Percentiles rank a stretch among this genome's conserved stretches.
Evolutionary conservation across 805 yeast species (phyloP).

Genomic region (Cyberlindnera japonica): DNA sequence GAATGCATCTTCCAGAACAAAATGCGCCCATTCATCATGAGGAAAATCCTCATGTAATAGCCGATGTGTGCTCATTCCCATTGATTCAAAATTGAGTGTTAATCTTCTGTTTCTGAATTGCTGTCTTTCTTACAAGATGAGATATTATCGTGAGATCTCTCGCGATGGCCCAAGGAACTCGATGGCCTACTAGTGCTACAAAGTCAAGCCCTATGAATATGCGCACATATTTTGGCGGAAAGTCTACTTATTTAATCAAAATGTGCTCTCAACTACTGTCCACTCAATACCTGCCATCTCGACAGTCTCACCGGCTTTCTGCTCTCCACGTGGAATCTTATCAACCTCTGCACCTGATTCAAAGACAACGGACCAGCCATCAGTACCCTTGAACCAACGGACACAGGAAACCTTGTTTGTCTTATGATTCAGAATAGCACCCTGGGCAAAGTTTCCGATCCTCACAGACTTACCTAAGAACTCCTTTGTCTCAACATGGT

Average conservation of each 20-base stretch:
- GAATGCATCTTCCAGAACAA: conserved; percentile 2
- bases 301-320: conserved; percentile 10
- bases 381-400: conserved; percentile 16
- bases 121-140: no score
- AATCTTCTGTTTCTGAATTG: no score
- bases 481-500: conserved; percentile 26
- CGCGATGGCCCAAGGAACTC: no score
- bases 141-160: no score
- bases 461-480: conserved; percentile 43
- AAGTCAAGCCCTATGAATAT: no score
- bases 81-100: no score
- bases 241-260: no score
- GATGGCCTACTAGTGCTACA: no score
- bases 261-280: conserved; percentile 17
- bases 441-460: conserved; percentile 52
- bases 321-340: conserved; percentile 19
- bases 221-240: no score
- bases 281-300: conserved; percentile 16
- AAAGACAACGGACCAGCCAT: conserved; percentile 18
- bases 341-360: conserved; percentile 19
- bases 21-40: conserved; percentile 8
- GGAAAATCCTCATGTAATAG: conserved; percentile 8
- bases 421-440: conserved; percentile 33
- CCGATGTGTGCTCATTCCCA: no score
- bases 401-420: conserved; percentile 19